phyloP scores from a whole-genome alignment of 2,329 filamentous ascomycete genomes.

The Plectosphaerella sp. region DNA sequence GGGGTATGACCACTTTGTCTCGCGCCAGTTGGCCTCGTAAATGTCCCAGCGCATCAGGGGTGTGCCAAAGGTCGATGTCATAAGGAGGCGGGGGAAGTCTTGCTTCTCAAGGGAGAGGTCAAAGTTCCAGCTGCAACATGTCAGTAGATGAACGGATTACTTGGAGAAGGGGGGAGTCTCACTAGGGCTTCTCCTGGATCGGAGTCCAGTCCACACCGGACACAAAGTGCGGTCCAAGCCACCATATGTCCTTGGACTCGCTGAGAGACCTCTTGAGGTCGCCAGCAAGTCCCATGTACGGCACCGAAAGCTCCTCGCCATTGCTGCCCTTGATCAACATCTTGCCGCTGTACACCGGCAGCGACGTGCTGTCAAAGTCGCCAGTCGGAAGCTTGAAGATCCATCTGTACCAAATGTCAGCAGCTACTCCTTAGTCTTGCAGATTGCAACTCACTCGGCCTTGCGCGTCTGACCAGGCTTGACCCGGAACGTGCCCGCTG shows the following conservation, averaged over 20 bases:
- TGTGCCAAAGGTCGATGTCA: conserved; percentile 13
- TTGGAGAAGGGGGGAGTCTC: neutral
- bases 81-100: conserved; percentile 13
- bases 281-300: neutral
- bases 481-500: conserved; percentile 10
- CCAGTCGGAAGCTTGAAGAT: neutral
- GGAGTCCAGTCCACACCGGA: neutral
- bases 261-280: neutral
- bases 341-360: conserved; percentile 2
- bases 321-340: neutral
- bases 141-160: no score
- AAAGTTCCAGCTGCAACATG: conserved; percentile 22
- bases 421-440: neutral
- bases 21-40: conserved; percentile 2
- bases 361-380: neutral
- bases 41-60: conserved; percentile 8
- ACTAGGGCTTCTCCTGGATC: neutral
- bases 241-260: neutral
- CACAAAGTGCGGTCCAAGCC: neutral
- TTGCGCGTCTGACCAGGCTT: conserved; percentile 16
- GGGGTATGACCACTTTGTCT: conserved; percentile 2
- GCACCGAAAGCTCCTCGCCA: neutral
- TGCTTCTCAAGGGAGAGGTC: conserved; percentile 47
- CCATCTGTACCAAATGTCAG: neutral
- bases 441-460: neutral